Conservation (phyloP, 805 yeast genomes). For the Jamesozyma piceae region DNA sequence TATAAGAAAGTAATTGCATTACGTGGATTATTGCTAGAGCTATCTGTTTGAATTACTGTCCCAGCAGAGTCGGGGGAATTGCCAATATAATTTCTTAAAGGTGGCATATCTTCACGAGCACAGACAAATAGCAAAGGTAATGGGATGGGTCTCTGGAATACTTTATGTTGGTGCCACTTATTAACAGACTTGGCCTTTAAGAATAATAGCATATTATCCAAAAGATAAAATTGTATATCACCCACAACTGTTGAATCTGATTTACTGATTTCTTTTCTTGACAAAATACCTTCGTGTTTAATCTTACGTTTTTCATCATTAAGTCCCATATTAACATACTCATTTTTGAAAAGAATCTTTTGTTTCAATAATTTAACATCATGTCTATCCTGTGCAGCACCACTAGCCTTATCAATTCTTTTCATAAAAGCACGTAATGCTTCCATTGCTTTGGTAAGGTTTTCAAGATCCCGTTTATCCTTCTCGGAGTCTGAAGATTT, state of each 20-base stretch:
- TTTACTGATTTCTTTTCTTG: conserved; percentile 27
- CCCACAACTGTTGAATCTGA: conserved; percentile 33
- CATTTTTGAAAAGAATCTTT: conserved; percentile 73
- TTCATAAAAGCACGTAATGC: conserved; percentile 66
- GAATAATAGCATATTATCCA: conserved; percentile 81
- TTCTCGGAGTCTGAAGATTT: conserved; percentile 80
- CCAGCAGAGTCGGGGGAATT: conserved; percentile 27
- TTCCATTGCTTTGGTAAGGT: conserved; percentile 63
- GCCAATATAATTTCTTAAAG: conserved; percentile 38
- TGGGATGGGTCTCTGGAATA: conserved; percentile 81
- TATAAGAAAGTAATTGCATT: conserved; percentile 30
- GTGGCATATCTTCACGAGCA: conserved; percentile 70
- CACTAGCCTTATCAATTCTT: conserved; percentile 72
- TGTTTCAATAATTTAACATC: conserved; percentile 81
- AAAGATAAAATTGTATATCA: conserved; percentile 73
- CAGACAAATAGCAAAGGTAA: conserved; percentile 66
- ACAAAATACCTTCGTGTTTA: conserved; percentile 32
- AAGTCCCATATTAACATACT: conserved; percentile 75
- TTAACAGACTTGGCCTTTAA: conserved; percentile 79
- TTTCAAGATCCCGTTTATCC: conserved; percentile 36
- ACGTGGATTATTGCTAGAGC: conserved; percentile 17
- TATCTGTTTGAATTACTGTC: conserved; percentile 21
- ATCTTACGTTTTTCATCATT: conserved; percentile 74
- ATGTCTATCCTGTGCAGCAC: conserved; percentile 88
- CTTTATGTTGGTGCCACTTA: conserved; percentile 85